phyloP scores from a whole-genome alignment of 768 basidiomycete genomes.

The Lanmaoa rubissima region DNA sequence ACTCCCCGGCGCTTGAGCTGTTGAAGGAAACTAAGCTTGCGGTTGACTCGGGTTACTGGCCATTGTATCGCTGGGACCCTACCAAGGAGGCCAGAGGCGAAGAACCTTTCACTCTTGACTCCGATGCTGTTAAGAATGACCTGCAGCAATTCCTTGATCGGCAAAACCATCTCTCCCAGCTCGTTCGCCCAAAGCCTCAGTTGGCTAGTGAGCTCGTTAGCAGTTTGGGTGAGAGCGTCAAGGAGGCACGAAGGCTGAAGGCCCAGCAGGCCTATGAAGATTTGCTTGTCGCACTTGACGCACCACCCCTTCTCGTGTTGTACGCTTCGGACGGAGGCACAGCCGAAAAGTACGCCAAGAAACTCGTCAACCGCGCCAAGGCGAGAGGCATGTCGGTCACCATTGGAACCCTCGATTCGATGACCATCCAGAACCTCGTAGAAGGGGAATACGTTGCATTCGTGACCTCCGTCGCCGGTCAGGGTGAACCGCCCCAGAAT shows the following conservation, averaged over 20 bases:
- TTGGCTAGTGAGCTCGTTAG: constrained; percentile 80
- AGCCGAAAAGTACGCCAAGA: constrained; percentile 95
- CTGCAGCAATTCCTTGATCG: constrained; percentile 91
- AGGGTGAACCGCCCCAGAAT: constrained; percentile 98
- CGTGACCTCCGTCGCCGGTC: constrained; percentile 91
- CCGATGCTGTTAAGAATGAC: constrained; percentile 91
- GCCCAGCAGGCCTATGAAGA: constrained; percentile 84
- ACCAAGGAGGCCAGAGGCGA: constrained; percentile 68
- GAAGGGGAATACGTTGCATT: constrained; percentile 78
- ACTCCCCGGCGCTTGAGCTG: constrained; percentile 79
- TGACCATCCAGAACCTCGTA: constrained; percentile 69
- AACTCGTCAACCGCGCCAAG: constrained; percentile 78
- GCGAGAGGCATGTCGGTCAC: constrained; percentile 78
- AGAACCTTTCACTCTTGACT: constrained; percentile 91
- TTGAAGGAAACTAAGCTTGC: constrained; percentile 97
- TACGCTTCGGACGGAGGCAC: constrained; percentile 94
- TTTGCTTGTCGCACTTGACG: constrained; percentile 79
- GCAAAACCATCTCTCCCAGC: constrained; percentile 94
- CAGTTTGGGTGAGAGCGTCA: constrained; percentile 80
- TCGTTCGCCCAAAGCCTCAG: constrained; percentile 76
- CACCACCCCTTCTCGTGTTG: constrained; percentile 84
- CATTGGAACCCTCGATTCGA: constrained; percentile 76
- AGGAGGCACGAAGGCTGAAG: constrained; percentile 76
- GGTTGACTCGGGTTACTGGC: constrained; percentile 97
- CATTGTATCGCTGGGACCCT: constrained; percentile 97